Percentiles rank a stretch among this genome's conserved stretches.
Conservation (phyloP, 139 green algal genomes). For the Chlorella sorokiniana region DNA sequence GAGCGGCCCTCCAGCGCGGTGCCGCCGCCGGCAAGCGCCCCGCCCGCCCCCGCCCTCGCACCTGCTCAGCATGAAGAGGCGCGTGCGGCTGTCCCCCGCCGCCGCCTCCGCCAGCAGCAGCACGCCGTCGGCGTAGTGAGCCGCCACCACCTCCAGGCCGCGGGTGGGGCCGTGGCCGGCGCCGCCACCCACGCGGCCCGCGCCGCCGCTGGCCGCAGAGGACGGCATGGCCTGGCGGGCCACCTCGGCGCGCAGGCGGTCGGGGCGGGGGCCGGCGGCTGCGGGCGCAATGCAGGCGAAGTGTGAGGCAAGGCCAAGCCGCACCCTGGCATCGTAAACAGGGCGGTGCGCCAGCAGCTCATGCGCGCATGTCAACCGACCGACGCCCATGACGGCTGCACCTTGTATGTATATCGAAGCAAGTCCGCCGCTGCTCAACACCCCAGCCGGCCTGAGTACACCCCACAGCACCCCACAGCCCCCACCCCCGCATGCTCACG, state of each 20-base stretch:
- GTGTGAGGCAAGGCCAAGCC: not conserved
- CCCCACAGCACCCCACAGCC: not conserved
- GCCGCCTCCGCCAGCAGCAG: slow-evolving; percentile 75
- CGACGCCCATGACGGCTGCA: too few relatives aligned
- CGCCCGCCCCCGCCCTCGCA: not conserved
- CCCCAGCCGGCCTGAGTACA: too few relatives aligned
- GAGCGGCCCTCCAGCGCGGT: too few relatives aligned
- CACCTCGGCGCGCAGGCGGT: slow-evolving; percentile 59
- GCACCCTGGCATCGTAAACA: too few relatives aligned
- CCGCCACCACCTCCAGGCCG: slow-evolving; percentile 68
- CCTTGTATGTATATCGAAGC: too few relatives aligned
- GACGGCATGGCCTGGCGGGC: slow-evolving; percentile 55
- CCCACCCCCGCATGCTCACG: not conserved
- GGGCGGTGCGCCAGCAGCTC: too few relatives aligned
- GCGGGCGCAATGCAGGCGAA: too few relatives aligned
- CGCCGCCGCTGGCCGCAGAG: not conserved
- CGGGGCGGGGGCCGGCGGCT: slow-evolving; percentile 40
- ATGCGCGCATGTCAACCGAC: too few relatives aligned
- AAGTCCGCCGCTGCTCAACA: too few relatives aligned
- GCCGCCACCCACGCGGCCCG: not conserved
- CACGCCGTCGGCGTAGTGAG: slow-evolving; percentile 58
- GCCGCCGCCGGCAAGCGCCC: not conserved
- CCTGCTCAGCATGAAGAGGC: slow-evolving; percentile 40
- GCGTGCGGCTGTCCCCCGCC: slow-evolving; percentile 30
- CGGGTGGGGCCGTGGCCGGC: slow-evolving; percentile 21